Evolutionary conservation across 169 alveolate genomes (phyloP), one percentile per base, ranked within the genome.

Genomic region (Plasmodium ovale): DNA sequence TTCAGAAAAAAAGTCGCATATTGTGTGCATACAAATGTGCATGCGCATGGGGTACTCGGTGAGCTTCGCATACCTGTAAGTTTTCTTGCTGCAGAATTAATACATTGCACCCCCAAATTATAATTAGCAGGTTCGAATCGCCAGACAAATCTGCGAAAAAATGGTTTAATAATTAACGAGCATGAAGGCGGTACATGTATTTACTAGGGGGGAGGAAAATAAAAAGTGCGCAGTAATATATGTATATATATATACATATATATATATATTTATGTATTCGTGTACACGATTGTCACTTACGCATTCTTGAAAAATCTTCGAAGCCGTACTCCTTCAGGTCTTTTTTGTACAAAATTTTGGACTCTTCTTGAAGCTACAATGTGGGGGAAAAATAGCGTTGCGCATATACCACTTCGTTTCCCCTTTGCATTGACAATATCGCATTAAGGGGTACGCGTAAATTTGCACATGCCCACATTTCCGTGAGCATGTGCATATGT

Each of bases 351-450:
- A 69, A 69, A 69, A 69, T 69, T 44, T 69, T 69, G 29, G 82
- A 69, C 31, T 69, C 82, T 56, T 69, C 82, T 47, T 69, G 82
- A 16, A 69, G 82, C 82, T 69, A 44, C 14, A 69, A 69, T 33
- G 27, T 29, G 2, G 9, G 54, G 33, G 73, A 54, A 37, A 65
- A 65, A 47, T 39, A n/a, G 51, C 5, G 9, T 39, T 6, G 51
- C 51, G 5, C 9, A 39, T 39, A 9, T 39, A 9, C 51, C 51
- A n/a, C n/a, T n/a, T n/a, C n/a, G n/a, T n/a, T n/a, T n/a, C n/a
- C n/a, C n/a, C n/a, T n/a, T n/a, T n/a, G n/a, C n/a, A n/a, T n/a
- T n/a, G n/a, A n/a, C n/a, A n/a, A n/a, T n/a, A n/a, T n/a, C n/a
- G n/a, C n/a, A n/a, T n/a, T n/a, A n/a, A n/a, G n/a, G n/a, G n/a